phyloP scores from a whole-genome alignment of 2,329 filamentous ascomycete species.

The Cadophora sp. region DNA sequence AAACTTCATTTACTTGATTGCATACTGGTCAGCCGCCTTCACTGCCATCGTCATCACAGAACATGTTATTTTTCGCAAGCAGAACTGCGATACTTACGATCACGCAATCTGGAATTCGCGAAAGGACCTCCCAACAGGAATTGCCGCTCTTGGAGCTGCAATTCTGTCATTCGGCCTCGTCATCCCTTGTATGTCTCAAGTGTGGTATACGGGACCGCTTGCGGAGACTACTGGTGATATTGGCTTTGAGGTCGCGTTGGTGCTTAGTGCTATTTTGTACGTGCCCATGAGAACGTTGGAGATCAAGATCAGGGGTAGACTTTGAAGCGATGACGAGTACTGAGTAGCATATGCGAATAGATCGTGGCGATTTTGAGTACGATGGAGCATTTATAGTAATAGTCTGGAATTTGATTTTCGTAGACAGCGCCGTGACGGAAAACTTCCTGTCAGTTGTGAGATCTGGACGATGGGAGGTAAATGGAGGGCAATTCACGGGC shows the following conservation, averaged over 20 bases:
- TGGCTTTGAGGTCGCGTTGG: slow-evolving; percentile 69
- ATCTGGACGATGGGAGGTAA: neutral
- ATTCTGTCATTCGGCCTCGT: slow-evolving; percentile 56
- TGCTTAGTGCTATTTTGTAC: slow-evolving; percentile 52
- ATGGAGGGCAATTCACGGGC: neutral
- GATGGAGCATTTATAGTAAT: neutral
- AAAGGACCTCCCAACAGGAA: slow-evolving; percentile 62
- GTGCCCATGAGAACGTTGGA: slow-evolving; percentile 51
- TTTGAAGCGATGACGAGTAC: neutral
- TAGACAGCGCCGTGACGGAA: neutral
- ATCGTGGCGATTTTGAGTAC: neutral
- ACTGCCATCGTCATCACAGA: slow-evolving; percentile 67
- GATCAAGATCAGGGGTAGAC: slow-evolving; percentile 19
- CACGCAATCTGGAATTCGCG: slow-evolving; percentile 62
- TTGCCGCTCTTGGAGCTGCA: slow-evolving; percentile 65
- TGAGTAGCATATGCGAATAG: too few relatives aligned
- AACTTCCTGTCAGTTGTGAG: neutral
- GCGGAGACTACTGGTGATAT: slow-evolving; percentile 67
- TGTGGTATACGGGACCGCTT: slow-evolving; percentile 71
- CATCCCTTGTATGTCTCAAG: slow-evolving; percentile 73
- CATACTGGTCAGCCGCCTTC: slow-evolving; percentile 77
- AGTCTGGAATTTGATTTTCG: neutral
- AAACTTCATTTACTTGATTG: slow-evolving; percentile 71
- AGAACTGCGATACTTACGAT: slow-evolving; percentile 56
- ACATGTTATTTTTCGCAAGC: slow-evolving; percentile 70